Evolutionary conservation across 2,329 filamentous ascomycete genomes (phyloP).

Genomic region (Colletotrichum navitas): DNA sequence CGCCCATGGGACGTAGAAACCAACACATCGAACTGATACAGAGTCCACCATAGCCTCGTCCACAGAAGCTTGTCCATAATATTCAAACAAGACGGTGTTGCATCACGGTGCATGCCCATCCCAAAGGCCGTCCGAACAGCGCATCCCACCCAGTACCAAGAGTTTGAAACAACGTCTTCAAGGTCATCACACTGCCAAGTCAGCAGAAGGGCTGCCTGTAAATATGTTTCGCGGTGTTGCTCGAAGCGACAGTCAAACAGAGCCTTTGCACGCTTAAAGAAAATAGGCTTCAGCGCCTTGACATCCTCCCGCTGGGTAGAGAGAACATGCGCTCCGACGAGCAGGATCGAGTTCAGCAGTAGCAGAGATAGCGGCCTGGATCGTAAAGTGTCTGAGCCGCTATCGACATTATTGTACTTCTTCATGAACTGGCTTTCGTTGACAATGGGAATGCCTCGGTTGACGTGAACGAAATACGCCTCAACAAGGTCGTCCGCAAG

Average conservation of each 20-base stretch:
- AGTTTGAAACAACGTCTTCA: slow-evolving; percentile 67
- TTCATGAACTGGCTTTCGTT: slow-evolving; percentile 65
- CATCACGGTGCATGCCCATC: slow-evolving; percentile 63
- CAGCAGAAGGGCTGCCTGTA: slow-evolving; percentile 67
- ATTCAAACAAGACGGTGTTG: slow-evolving; percentile 47
- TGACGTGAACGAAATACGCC: slow-evolving; percentile 64
- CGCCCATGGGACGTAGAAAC: slow-evolving; percentile 59
- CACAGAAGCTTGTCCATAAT: slow-evolving; percentile 52
- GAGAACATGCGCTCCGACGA: slow-evolving; percentile 65
- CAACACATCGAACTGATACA: slow-evolving; percentile 56
- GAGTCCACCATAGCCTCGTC: slow-evolving; percentile 56
- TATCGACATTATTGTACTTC: slow-evolving; percentile 56
- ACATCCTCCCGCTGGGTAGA: slow-evolving; percentile 55
- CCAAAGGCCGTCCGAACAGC: slow-evolving; percentile 65
- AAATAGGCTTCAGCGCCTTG: slow-evolving; percentile 56
- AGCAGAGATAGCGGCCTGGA: slow-evolving; percentile 58
- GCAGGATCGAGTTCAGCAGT: slow-evolving; percentile 62
- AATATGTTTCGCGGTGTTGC: slow-evolving; percentile 63
- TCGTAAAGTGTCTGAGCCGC: slow-evolving; percentile 54
- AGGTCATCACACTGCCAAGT: slow-evolving; percentile 69
- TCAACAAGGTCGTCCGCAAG: slow-evolving; percentile 63
- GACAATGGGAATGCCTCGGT: slow-evolving; percentile 64
- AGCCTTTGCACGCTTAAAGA: slow-evolving; percentile 66
- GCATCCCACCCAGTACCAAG: slow-evolving; percentile 65
- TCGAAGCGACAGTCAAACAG: slow-evolving; percentile 67